phyloP scores from a whole-genome alignment of 1,284 basidiomycete genomes.

The Wallemia hederae region DNA sequence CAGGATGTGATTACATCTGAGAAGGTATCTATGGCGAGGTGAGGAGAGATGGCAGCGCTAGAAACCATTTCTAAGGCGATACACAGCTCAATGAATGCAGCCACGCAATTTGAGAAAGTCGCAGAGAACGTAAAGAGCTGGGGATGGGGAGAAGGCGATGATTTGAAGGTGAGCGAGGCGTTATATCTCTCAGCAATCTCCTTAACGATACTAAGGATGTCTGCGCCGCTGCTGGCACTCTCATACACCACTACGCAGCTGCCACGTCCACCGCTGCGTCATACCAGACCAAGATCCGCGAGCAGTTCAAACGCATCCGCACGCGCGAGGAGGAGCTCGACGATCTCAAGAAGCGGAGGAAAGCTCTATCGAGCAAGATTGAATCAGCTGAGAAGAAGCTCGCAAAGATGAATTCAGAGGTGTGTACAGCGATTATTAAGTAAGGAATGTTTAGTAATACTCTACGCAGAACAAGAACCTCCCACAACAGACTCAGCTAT shows the following conservation, averaged over 20 bases:
- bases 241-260: conserved; percentile 37
- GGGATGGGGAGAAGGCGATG: conserved; percentile 62
- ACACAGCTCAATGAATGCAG: conserved; percentile 20
- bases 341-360: conserved; percentile 39
- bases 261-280: conserved; percentile 41
- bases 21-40: conserved; percentile 49
- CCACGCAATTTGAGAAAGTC: conserved; percentile 32
- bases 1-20: conserved; percentile 73
- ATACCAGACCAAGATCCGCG: conserved; percentile 43
- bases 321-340: conserved; percentile 59
- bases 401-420: conserved; percentile 58
- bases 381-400: conserved; percentile 73
- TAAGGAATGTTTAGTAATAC: neutral
- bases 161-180: conserved; percentile 45
- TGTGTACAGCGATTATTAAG: conserved; percentile 4
- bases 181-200: conserved; percentile 6
- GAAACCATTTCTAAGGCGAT: conserved; percentile 24
- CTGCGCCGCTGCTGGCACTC: conserved; percentile 34
- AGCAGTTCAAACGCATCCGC: conserved; percentile 26
- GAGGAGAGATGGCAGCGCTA: conserved; percentile 13
- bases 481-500: conserved; percentile 36
- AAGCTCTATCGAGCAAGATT: conserved; percentile 35
- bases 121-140: conserved; percentile 45
- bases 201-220: conserved; percentile 30
- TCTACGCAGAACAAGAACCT: conserved; percentile 58